These are phyloP conservation scores for Cercospora sp. DNA, from an alignment of 2,329 filamentous ascomycete species.

Conservation along the genomic window DNA sequence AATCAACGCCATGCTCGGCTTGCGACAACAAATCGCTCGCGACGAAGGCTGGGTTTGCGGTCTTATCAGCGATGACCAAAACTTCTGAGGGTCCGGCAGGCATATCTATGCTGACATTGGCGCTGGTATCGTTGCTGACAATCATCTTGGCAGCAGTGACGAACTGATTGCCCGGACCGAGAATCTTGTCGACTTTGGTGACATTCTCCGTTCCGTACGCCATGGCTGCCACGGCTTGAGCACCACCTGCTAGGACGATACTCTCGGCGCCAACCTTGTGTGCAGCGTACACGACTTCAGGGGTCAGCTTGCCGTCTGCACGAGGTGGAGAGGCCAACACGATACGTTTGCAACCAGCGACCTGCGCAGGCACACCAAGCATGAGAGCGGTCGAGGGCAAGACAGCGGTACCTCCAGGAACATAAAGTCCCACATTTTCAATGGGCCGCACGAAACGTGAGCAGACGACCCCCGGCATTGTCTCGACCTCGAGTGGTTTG, in stretches of 20 bases:
- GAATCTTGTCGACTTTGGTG: slow-evolving; percentile 96
- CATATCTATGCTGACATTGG: slow-evolving; percentile 96
- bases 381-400: slow-evolving; percentile 95
- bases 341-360: slow-evolving; percentile 93
- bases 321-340: slow-evolving; percentile 90
- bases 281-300: slow-evolving; percentile 95
- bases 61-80: slow-evolving; percentile 87
- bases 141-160: slow-evolving; percentile 99
- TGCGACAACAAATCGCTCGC: slow-evolving; percentile 93
- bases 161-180: slow-evolving; percentile 96
- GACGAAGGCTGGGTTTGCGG: slow-evolving; percentile 89
- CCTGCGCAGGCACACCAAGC: slow-evolving; percentile 96
- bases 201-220: slow-evolving; percentile 95
- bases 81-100: slow-evolving; percentile 95
- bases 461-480: slow-evolving; percentile 95
- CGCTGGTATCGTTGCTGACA: slow-evolving; percentile 95
- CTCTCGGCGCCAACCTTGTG: slow-evolving; percentile 96
- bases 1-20: slow-evolving; percentile 95
- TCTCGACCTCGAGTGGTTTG: slow-evolving; percentile 82
- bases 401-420: slow-evolving; percentile 95
- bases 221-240: slow-evolving; percentile 93
- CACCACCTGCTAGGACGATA: slow-evolving; percentile 92
- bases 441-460: slow-evolving; percentile 91
- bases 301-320: slow-evolving; percentile 84
- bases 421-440: slow-evolving; percentile 92